These are phyloP conservation scores for Colletotrichum tamarilloi DNA, from an alignment of 2,329 filamentous ascomycete genomes.

Conservation along the genomic window DNA sequence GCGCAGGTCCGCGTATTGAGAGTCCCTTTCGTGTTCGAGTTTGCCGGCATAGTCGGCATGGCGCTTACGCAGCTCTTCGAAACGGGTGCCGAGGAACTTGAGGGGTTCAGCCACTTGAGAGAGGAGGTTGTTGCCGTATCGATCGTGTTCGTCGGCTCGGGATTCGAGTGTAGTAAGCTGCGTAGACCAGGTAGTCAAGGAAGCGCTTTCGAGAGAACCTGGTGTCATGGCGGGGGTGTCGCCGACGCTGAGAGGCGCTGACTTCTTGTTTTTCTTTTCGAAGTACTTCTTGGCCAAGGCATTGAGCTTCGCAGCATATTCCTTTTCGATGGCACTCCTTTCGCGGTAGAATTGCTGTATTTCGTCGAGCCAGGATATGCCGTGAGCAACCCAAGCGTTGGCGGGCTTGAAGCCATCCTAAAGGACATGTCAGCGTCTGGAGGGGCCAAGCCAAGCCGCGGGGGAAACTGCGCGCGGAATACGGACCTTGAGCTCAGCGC, in stretches of 20 bases:
- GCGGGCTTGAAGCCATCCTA: conserved; percentile 97
- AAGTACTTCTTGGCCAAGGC: conserved; percentile 95
- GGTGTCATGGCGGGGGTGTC: conserved; percentile 94
- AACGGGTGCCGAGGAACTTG: conserved; percentile 77
- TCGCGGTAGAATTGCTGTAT: conserved; percentile 98
- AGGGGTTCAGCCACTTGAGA: conserved; percentile 87
- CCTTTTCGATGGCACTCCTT: conserved; percentile 92
- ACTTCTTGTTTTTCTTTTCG: conserved; percentile 95
- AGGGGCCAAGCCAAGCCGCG: conserved; percentile 12
- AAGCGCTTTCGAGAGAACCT: conserved; percentile 95
- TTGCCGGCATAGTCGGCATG: conserved; percentile 90
- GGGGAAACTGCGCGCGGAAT: conserved; percentile 6
- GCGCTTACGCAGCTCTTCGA: conserved; percentile 92
- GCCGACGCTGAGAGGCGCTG: conserved; percentile 88
- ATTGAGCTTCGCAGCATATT: conserved; percentile 90
- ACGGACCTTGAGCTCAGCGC: conserved; percentile 89
- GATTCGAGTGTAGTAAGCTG: conserved; percentile 91
- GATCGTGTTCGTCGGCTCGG: conserved; percentile 89
- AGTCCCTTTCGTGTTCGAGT: conserved; percentile 89
- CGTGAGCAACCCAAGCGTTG: conserved; percentile 89
- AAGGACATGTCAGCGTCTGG: conserved; percentile 32
- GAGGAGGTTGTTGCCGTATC: conserved; percentile 82
- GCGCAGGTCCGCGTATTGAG: conserved; percentile 83
- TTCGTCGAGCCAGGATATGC: conserved; percentile 95
- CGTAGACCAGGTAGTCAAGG: conserved; percentile 95